These are phyloP conservation scores for Trichosporon ovoides DNA, from an alignment of 1,284 basidiomycete genomes.

Conservation along the genomic window DNA sequence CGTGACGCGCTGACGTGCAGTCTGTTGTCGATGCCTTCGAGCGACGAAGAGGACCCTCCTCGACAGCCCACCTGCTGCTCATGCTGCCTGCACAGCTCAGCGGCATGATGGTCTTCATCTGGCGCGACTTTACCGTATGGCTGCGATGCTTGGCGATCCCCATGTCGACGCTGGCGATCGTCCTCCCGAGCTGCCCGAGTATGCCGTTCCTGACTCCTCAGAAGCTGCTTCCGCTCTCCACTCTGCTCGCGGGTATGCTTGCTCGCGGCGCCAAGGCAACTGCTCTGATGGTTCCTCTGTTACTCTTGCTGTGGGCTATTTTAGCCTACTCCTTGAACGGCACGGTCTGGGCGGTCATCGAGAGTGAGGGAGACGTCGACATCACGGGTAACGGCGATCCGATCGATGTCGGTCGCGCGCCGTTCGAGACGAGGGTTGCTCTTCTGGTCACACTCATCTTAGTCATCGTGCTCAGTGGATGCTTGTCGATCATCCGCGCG, in stretches of 20 bases:
- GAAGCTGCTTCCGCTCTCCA: conserved; percentile 19
- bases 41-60: conserved; percentile 14
- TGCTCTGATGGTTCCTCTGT: conserved; percentile 19
- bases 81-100: conserved; percentile 18
- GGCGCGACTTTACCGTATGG: conserved; percentile 5
- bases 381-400: conserved; percentile 8
- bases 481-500: conserved; percentile 21
- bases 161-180: conserved; percentile 14
- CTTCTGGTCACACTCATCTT: conserved; percentile 19
- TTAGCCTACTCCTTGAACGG: conserved; percentile 21
- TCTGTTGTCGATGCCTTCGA: conserved; percentile 15
- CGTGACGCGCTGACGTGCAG: conserved; percentile 7
- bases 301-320: conserved; percentile 14
- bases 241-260: conserved; percentile 18
- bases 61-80: conserved; percentile 15
- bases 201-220: conserved; percentile 16
- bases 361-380: neutral
- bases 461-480: conserved; percentile 16
- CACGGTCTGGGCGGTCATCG: conserved; percentile 12
- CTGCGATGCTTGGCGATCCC: conserved; percentile 17
- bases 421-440: conserved; percentile 22
- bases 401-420: conserved; percentile 19
- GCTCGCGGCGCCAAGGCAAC: conserved; percentile 21
- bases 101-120: conserved; percentile 12
- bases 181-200: conserved; percentile 16